Base-by-base conservation (phyloP, 225 moss, liverwort and hornwort species). In the Rhytidiadelphus loreus region DNA sequence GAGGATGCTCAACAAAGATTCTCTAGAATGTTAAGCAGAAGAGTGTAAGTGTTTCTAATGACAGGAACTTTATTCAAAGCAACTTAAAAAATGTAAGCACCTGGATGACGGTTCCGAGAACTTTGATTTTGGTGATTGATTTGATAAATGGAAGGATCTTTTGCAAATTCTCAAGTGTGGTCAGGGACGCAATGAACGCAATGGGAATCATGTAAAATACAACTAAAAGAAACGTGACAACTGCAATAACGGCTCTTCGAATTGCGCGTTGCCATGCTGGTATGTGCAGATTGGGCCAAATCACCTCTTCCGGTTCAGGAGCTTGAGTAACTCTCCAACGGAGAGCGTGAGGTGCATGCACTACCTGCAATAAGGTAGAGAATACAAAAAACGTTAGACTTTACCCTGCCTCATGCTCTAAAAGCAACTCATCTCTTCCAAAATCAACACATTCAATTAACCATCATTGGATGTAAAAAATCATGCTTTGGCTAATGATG, bases 141-240 rank as follows among this genome's bases (percentile, higher is more conserved):
- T 25, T 84, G 88, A 95, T 78, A 30, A 95, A 95, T 16, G 95
- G 95, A n/a, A 94, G 9, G 7, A 92, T 21, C 23, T 82, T 85
- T 26, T 60, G 57, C 56, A 95, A 63, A 82, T 95, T 95, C 61
- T 94, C 90, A 25, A 95, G 87, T 20, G 94, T 92, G 60, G 92
- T 91, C 53, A 95, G 85, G 28, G 93, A 88, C 43, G 94, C 89
- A 33, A 95, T n/a, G 46, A 95, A 94, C 15, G 94, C 90, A 39
- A 95, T 95, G 12, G 95, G 95, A 71, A 95, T 70, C 95, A 95
- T 95, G 57, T 95, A 95, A 52, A 95, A 95, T 11, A 95, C 44
- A 43, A 95, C 24, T 33, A 91, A 73, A 3, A 94, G 0, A 43
- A 93, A 94, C 32, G 93, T 92, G 30, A 88, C 1, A 7, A 93